Percentiles rank a stretch among this genome's conserved stretches.
phyloP scores from a whole-genome alignment of 1,284 basidiomycete genomes.

The Ustilago sp. region DNA sequence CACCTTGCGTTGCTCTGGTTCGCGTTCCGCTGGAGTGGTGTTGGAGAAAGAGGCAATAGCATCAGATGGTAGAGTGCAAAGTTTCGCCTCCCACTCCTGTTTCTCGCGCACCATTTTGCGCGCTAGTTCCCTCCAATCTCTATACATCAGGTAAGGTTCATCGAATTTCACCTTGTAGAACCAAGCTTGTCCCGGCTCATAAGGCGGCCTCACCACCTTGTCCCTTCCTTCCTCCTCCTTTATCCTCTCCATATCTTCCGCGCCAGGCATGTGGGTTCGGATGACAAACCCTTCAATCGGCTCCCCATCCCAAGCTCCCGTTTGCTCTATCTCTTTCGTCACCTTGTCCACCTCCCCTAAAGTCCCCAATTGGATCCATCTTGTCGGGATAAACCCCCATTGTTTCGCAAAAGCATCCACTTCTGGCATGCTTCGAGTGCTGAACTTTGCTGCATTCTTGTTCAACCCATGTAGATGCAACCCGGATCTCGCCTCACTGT shows the following conservation, averaged over 20 bases:
- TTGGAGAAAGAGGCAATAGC: background rate
- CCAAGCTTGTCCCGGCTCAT: conserved; percentile 80
- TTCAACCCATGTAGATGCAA: conserved; percentile 90
- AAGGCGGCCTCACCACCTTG: conserved; percentile 55
- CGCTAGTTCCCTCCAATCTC: conserved; percentile 96
- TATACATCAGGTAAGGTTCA: conserved; percentile 98
- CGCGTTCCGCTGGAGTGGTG: background rate
- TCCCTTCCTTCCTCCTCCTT: background rate
- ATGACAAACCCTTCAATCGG: conserved; percentile 97
- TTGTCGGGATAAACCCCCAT: conserved; percentile 92
- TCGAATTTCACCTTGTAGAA: conserved; percentile 99
- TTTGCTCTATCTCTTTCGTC: conserved; percentile 78
- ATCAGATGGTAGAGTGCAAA: background rate
- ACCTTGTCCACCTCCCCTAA: conserved; percentile 80
- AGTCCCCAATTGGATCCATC: conserved; percentile 75
- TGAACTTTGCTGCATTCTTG: conserved; percentile 78
- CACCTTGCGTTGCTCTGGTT: background rate
- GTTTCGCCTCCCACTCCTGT: conserved; percentile 44
- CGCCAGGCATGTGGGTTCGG: conserved; percentile 60
- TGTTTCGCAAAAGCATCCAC: conserved; percentile 81
- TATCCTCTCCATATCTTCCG: conserved; percentile 68
- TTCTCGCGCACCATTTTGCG: conserved; percentile 72
- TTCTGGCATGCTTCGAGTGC: conserved; percentile 75
- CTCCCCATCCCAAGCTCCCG: conserved; percentile 82
- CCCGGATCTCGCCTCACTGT: conserved; percentile 83